phyloP scores from a whole-genome alignment of 179 eudicot genomes.

The Silene coronaria region DNA sequence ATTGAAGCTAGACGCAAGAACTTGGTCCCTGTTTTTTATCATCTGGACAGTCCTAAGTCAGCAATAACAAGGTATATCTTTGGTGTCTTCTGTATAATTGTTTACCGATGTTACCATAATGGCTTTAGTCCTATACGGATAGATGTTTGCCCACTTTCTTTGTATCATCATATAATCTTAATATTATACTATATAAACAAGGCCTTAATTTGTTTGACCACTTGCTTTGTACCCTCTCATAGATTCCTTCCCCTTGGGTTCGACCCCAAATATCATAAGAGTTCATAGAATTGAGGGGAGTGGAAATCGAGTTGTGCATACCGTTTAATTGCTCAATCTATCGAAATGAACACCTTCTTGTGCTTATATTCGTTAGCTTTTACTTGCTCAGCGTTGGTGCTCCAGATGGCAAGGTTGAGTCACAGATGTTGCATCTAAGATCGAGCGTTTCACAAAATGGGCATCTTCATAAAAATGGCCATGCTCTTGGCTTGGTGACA shows the following conservation, averaged over 20 bases:
- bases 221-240: too few species aligned
- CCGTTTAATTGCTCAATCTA: not conserved
- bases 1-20: conserved; percentile 61
- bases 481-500: conserved; percentile 30
- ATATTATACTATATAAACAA: too few species aligned
- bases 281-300: too few species aligned
- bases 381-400: conserved; percentile 30
- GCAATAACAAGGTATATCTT: conserved; percentile 41
- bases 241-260: too few species aligned
- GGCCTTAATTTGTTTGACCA: too few species aligned
- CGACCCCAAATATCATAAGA: too few species aligned
- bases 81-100: not conserved
- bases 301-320: too few species aligned
- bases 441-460: conserved; percentile 31
- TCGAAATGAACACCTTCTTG: not conserved
- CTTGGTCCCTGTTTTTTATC: conserved; percentile 60
- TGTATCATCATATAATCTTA: too few species aligned
- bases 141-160: too few species aligned
- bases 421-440: conserved; percentile 26
- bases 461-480: conserved; percentile 22
- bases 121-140: too few species aligned
- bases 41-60: conserved; percentile 44
- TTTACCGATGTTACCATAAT: too few species aligned
- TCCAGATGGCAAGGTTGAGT: conserved; percentile 27
- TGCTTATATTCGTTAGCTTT: not conserved